Evolutionary conservation across 2,329 filamentous ascomycete genomes (phyloP), one percentile per base, ranked within the genome.

Genomic region (Zopfia rhizophila): DNA sequence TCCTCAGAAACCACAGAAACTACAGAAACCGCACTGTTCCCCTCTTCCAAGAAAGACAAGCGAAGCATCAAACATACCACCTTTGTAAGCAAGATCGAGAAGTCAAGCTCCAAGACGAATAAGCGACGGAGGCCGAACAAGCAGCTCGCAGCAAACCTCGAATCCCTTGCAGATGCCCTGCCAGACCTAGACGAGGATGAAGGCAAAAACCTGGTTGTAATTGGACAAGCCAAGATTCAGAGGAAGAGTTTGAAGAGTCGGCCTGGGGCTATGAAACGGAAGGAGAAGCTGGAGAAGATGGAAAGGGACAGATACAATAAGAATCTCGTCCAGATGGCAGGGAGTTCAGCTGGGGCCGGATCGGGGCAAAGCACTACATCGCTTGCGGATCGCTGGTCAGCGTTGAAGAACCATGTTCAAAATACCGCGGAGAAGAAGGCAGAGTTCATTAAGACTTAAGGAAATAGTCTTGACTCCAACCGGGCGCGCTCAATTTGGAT

Each of bases 391-490:
- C 63, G 89, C 43, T 97, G 91, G 88, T 88, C 88, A 21, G 90
- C 91, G 12, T 69, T 97, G 70, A 84, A 92, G 60, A 85, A 80
- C 7, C 95, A 93, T 66, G 95, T 97, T 38, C 87, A 89, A 2
- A 82, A 86, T 29, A 97, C 90, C 1, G 90, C 96, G 86, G 90
- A 96, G 74, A 88, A 90, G 72, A 93, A 93, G 60, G 84, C 88
- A 11, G 89, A 88, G 3, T 96, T 96, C 66, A 49, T 40, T 6
- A 60, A 63, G 42, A 61, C 52, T 19, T 60, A 40, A 58, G n/a
- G n/a, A n/a, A n/a, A n/a, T n/a, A n/a, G n/a, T n/a, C n/a, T n/a
- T n/a, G n/a, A n/a, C n/a, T n/a, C n/a, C n/a, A n/a, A n/a, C n/a
- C n/a, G n/a, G n/a, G n/a, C n/a, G n/a, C n/a, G n/a, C n/a, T n/a